Percentiles rank a stretch among this genome's conserved stretches.
Evolutionary conservation across 208 protist genomes (phyloP).

Genomic region (Crithidia expoeki): DNA sequence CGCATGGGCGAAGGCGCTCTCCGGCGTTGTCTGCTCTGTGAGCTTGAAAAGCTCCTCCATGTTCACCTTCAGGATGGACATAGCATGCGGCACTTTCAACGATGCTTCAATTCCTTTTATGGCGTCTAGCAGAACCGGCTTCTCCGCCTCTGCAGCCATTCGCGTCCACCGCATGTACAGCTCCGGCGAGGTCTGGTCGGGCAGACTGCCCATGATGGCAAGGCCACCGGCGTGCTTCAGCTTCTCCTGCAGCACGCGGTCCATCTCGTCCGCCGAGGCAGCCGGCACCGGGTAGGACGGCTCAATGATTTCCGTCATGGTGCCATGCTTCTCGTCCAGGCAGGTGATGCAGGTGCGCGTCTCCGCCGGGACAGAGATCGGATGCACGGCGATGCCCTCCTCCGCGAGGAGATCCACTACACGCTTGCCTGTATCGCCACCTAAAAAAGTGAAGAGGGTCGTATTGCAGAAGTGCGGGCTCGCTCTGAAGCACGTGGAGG

Average conservation of each 20-base stretch:
- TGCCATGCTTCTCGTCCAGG: conserved; percentile 24
- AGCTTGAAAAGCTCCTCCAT: conserved; percentile 34
- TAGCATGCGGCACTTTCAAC: conserved; percentile 26
- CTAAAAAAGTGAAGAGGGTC: conserved; percentile 34
- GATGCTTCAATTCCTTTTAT: conserved; percentile 39
- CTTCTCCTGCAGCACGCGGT: conserved; percentile 8
- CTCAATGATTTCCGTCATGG: conserved; percentile 54
- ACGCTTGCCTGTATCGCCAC: conserved; percentile 31
- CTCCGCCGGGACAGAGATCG: conserved; percentile 25
- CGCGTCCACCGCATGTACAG: conserved; percentile 42
- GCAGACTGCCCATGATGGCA: conserved; percentile 47
- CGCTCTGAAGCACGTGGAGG: conserved; percentile 23
- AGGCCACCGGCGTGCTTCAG: conserved; percentile 27
- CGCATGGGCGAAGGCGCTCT: conserved; percentile 38
- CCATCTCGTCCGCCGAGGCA: conserved; percentile 29
- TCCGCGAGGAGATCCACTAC: conserved; percentile 26
- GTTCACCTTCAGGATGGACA: conserved; percentile 44
- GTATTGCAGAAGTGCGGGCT: conserved; percentile 22
- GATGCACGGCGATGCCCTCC: conserved; percentile 31
- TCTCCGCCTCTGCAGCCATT: conserved; percentile 28
- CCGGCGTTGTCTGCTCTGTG: conserved; percentile 20
- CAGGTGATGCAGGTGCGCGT: conserved; percentile 48
- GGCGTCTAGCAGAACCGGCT: conserved; percentile 44
- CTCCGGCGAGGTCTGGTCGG: conserved; percentile 23
- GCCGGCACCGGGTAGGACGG: conserved; percentile 34